phyloP scores from a whole-genome alignment of 306 rosid genomes.

The Clitoria ternatea region DNA sequence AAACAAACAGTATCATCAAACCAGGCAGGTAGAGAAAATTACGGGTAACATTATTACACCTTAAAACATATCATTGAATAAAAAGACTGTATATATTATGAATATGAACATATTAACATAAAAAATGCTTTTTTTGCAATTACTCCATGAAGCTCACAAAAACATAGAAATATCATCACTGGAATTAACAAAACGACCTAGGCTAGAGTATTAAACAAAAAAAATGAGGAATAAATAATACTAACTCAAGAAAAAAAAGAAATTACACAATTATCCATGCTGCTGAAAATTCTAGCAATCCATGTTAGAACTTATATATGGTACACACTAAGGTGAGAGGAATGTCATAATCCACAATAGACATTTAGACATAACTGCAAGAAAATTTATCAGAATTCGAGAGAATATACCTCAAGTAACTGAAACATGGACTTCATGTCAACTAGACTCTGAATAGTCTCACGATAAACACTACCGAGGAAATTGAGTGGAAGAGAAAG shows the following conservation, averaged over 20 bases:
- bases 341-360: conserved; percentile 7
- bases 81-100: background rate
- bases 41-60: background rate
- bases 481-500: conserved; percentile 94
- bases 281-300: background rate
- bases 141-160: background rate
- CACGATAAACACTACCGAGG: conserved; percentile 98
- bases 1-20: background rate
- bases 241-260: conserved; percentile 2
- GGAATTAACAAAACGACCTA: background rate
- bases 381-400: conserved; percentile 17
- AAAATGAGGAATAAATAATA: background rate
- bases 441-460: conserved; percentile 91
- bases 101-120: background rate
- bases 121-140: background rate
- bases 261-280: background rate
- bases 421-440: conserved; percentile 99
- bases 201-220: background rate
- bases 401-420: conserved; percentile 79
- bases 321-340: background rate
- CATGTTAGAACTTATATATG: background rate
- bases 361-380: background rate
- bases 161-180: background rate
- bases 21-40: conserved; percentile 20
- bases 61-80: background rate